Conservation (phyloP, 108 stramenopile genomes). For the Cylindrotheca closterium region DNA sequence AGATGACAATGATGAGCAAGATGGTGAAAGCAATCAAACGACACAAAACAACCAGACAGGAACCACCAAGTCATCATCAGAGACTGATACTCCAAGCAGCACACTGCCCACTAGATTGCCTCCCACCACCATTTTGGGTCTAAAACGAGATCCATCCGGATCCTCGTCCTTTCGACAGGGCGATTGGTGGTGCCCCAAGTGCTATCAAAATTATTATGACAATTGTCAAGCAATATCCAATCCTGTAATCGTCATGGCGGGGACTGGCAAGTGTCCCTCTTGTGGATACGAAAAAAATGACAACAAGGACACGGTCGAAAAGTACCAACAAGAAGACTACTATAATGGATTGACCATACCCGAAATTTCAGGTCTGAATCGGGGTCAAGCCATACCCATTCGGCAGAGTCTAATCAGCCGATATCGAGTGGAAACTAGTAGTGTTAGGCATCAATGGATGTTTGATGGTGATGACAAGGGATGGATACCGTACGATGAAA, state of each 20-base stretch:
- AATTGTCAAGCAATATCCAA: no score
- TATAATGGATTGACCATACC: no score
- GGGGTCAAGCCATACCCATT: no score
- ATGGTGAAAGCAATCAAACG: background rate
- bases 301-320: background rate
- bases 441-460: conserved; percentile 15
- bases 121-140: no score
- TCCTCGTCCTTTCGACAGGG: conserved; percentile 40
- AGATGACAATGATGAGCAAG: conserved; percentile 3
- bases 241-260: no score
- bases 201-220: conserved; percentile 1
- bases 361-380: no score
- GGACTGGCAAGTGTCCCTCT: no score
- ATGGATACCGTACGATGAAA: conserved; percentile 24
- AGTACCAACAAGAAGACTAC: background rate
- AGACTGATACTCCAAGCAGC: background rate
- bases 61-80: no score
- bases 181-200: conserved; percentile 31
- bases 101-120: no score
- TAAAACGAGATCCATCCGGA: conserved; percentile 20
- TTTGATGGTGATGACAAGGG: conserved; percentile 34
- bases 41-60: background rate
- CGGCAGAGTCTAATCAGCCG: no score
- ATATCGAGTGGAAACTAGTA: no score
- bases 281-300: no score